phyloP scores from a whole-genome alignment of 176 grass and related monocot genomes.

The Juncus inflexus region DNA sequence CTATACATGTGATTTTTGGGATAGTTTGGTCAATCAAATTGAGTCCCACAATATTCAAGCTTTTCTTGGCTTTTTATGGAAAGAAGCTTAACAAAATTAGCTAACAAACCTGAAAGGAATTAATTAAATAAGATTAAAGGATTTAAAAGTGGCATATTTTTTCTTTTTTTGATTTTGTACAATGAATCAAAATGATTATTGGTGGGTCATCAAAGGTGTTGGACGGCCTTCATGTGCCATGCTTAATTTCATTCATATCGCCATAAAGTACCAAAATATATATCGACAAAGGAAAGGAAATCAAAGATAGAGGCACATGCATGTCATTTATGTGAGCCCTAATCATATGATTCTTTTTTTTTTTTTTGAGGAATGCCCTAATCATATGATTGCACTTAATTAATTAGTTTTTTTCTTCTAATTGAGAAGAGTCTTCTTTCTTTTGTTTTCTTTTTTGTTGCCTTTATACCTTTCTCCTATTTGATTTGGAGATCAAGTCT shows the following conservation, averaged over 20 bases:
- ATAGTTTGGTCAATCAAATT: too few relatives aligned
- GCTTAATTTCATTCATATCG: conserved; percentile 25
- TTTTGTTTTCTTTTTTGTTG: not conserved
- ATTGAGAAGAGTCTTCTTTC: not conserved
- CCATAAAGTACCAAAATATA: conserved; percentile 27
- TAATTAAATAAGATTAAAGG: conserved; percentile 17
- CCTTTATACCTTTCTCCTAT: not conserved
- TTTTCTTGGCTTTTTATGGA: not conserved
- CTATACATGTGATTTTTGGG: too few relatives aligned
- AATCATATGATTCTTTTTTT: conserved; percentile 54
- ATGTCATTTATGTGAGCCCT: conserved; percentile 72
- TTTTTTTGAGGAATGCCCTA: too few relatives aligned
- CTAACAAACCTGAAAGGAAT: conserved; percentile 16
- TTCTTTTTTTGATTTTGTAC: conserved; percentile 41
- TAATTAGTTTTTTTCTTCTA: conserved; percentile 13
- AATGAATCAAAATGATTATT: conserved; percentile 66
- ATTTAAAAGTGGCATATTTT: conserved; percentile 27
- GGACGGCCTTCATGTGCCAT: conserved; percentile 17
- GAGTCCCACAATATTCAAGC: too few relatives aligned
- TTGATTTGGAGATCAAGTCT: conserved; percentile 21
- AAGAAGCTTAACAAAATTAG: not conserved
- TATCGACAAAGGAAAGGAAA: conserved; percentile 26
- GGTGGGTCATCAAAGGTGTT: conserved; percentile 32
- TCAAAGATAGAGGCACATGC: conserved; percentile 79
- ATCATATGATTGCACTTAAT: conserved; percentile 31